Evolutionary conservation across 192 early-diverging fungal genomes (phyloP), one percentile per base, ranked within the genome.

Genomic region (Podila epicladia): DNA sequence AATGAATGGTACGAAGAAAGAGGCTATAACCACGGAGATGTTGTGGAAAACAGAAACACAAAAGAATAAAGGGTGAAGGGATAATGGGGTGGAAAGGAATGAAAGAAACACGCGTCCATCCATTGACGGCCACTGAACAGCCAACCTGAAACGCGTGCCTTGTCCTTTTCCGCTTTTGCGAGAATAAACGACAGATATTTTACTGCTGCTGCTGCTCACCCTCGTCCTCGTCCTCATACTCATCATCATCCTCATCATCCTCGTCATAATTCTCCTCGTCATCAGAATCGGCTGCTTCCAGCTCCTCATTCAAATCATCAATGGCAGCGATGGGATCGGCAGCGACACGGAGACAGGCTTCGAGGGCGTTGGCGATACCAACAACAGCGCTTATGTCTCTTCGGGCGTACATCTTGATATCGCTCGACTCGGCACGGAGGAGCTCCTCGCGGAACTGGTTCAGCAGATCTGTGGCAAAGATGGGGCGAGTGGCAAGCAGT

Each of bases 261-360:
- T 61, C 26, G 0, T 61, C 59, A 5, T 35, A 9, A 1, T 61
- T 8, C 2, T 61, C 59, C 20, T 61, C 9, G 3, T 61, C 58
- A 31, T 24, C 26, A 0, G 17, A 0, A 24, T 49, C 51, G 11
- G 32, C 50, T 0, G 49, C 59, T 9, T 48, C 48, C 58, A 69
- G 12, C 12, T 62, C 59, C 20, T 62, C 24, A 17, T 53, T 26
- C 19, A 70, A 38, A 48, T 70, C 68, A 31, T 60, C 45, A 12
- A 37, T 24, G 24, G 68, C 68, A 5, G 29, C 59, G 8, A 31
- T 59, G 29, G 68, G 68, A 9, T 70, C 68, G 6, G 68, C 59
- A 19, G 68, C 41, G 59, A 70, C 59, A 6, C 68, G 68, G 12
- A 70, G 45, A 62, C 68, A 70, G 9, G 68, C 68, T 48, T 70